Evolutionary conservation across 1,139 yeast genomes (phyloP).

Genomic region (Geotrichum cucujoidarum): DNA sequence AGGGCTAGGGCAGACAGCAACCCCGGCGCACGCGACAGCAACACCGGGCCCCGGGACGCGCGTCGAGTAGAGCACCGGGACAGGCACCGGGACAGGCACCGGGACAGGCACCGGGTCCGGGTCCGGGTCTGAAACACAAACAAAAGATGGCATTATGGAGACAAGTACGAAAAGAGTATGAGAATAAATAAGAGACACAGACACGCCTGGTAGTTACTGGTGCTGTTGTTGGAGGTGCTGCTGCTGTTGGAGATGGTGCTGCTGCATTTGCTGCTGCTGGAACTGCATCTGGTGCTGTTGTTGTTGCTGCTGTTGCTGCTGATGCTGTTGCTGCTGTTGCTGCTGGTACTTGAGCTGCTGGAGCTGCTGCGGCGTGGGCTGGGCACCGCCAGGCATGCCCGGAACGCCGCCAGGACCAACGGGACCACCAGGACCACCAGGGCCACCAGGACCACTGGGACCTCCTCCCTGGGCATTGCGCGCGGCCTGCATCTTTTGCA

Average conservation of each 20-base stretch:
- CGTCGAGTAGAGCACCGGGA: too few species aligned
- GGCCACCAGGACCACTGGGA: conserved; percentile 26
- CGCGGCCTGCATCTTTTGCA: conserved; percentile 21
- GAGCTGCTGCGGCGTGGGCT: conserved; percentile 11
- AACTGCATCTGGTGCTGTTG: not conserved
- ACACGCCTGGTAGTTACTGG: not conserved
- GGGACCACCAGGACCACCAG: too few species aligned
- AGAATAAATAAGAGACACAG: not conserved
- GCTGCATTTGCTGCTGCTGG: conserved; percentile 4
- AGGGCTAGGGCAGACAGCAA: too few species aligned
- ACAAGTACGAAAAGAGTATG: too few species aligned
- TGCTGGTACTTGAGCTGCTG: conserved; percentile 19
- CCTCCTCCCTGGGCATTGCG: conserved; percentile 6
- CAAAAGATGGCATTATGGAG: too few species aligned
- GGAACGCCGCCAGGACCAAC: conserved; percentile 24
- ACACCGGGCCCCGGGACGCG: too few species aligned
- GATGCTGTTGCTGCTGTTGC: conserved; percentile 17
- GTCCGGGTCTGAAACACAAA: too few species aligned
- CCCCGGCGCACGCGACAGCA: too few species aligned
- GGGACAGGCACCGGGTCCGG: too few species aligned
- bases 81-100: too few species aligned
- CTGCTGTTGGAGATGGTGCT: conserved; percentile 16
- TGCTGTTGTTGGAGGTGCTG: conserved; percentile 5
- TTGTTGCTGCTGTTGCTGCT: conserved; percentile 21
- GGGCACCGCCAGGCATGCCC: conserved; percentile 17